Percentiles rank a stretch among this genome's conserved stretches.
Conservation (phyloP, 164 flowering plant species). For the Vitis rupestris region DNA sequence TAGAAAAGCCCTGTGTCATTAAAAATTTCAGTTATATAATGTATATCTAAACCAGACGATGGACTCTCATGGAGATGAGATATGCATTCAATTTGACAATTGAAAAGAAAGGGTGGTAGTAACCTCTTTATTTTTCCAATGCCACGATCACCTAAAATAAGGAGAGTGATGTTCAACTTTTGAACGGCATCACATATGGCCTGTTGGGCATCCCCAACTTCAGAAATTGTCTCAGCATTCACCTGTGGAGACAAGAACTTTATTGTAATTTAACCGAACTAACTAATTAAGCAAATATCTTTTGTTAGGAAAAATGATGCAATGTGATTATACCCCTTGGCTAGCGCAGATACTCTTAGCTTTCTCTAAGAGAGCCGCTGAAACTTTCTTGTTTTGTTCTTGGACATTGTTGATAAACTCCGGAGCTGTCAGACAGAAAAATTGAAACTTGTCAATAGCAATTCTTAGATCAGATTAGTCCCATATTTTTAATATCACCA, state of each 20-base stretch:
- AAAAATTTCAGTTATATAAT: too few species aligned
- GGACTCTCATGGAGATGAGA: too few species aligned
- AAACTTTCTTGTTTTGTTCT: conserved; percentile 19
- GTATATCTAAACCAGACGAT: too few species aligned
- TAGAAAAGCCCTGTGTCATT: conserved; percentile 26
- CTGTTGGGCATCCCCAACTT: conserved; percentile 18
- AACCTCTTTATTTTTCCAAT: conserved; percentile 24
- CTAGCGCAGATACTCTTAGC: conserved; percentile 26
- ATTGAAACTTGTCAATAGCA: background rate
- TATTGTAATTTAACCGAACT: too few species aligned
- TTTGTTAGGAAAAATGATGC: background rate
- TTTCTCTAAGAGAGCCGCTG: conserved; percentile 22
- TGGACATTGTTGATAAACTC: conserved; percentile 15
- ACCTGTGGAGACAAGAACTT: conserved; percentile 8
- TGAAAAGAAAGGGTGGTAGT: background rate
- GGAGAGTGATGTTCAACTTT: conserved; percentile 19
- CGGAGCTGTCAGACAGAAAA: conserved; percentile 12
- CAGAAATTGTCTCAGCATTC: conserved; percentile 15
- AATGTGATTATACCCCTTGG: conserved; percentile 21
- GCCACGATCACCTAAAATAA: conserved; percentile 25
- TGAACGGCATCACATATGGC: conserved; percentile 22
- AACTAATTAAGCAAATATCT: background rate
- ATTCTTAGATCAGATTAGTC: background rate
- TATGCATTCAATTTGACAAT: too few species aligned
- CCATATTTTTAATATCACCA: background rate